These are phyloP conservation scores for Leishmania guyanensis DNA, from an alignment of 208 protist species.

Conservation along the genomic window DNA sequence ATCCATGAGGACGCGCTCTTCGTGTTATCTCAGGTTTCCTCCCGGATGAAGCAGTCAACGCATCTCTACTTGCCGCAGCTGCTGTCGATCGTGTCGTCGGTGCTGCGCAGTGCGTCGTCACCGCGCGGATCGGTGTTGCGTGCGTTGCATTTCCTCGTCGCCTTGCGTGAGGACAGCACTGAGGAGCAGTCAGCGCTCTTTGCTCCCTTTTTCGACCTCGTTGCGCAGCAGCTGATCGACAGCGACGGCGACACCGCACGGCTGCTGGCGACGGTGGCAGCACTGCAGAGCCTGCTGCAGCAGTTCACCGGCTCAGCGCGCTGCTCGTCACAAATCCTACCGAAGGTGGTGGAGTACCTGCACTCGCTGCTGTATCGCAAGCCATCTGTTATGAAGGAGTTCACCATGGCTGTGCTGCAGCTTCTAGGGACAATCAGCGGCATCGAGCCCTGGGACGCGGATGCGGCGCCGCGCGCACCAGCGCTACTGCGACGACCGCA, in stretches of 20 bases:
- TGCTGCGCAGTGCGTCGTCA: conserved; percentile 31
- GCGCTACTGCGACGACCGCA: conserved; percentile 47
- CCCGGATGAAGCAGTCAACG: conserved; percentile 25
- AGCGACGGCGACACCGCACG: conserved; percentile 61
- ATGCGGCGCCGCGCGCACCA: conserved; percentile 34
- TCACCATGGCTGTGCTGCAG: conserved; percentile 71
- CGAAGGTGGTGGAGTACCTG: conserved; percentile 49
- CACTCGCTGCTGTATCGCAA: conserved; percentile 80
- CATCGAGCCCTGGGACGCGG: conserved; percentile 55
- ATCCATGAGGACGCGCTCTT: conserved; percentile 29
- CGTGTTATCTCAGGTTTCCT: conserved; percentile 24
- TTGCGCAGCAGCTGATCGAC: conserved; percentile 61
- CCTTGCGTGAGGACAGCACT: conserved; percentile 73
- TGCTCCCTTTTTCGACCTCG: conserved; percentile 62
- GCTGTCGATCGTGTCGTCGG: conserved; percentile 29
- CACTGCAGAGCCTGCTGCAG: conserved; percentile 70
- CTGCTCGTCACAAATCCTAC: conserved; percentile 32
- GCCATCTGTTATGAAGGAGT: conserved; percentile 62
- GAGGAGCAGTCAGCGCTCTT: conserved; percentile 62
- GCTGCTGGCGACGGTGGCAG: conserved; percentile 51
- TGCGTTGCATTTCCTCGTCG: conserved; percentile 61
- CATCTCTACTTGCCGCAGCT: conserved; percentile 31
- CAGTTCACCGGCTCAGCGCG: conserved; percentile 44
- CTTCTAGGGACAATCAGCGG: conserved; percentile 81
- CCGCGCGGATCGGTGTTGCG: conserved; percentile 51